Evolutionary conservation across 352 stramenopile species (phyloP), one percentile per base, ranked within the genome.

Genomic region (Peronospora farinosa): DNA sequence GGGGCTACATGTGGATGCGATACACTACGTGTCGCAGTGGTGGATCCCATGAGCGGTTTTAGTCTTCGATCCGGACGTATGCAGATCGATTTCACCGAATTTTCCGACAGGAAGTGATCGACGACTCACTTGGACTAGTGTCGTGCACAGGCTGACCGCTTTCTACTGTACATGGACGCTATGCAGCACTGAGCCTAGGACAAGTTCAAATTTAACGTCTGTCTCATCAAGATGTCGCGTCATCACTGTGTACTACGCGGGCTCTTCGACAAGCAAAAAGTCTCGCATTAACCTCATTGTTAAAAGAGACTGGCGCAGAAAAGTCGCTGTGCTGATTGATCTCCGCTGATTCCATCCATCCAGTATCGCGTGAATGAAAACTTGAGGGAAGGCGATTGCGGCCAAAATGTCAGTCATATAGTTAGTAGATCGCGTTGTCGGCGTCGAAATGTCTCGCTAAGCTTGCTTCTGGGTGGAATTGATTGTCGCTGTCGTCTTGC

Each of bases 21-120:
- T n/a, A n/a, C n/a, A n/a, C n/a, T n/a, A n/a, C n/a, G n/a, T n/a
- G n/a, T n/a, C n/a, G n/a, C n/a, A n/a, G n/a, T n/a, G n/a, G n/a
- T n/a, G n/a, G n/a, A n/a, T n/a, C n/a, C n/a, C n/a, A n/a, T n/a
- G n/a, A n/a, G n/a, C n/a, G n/a, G n/a, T n/a, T n/a, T n/a, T n/a
- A n/a, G n/a, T n/a, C n/a, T n/a, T n/a, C n/a, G 97, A 42, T 92
- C 93, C 0, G 74, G 93, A 1, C 93, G 94, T n/a, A 98, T 98
- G 88, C 88, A 98, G 43, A 66, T 96, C 15, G 71, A 56, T 48
- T 98, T 96, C 60, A 51, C 74, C 30, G 75, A 33, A 98, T 98
- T 54, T 75, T 68, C 10, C 88, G 91, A 1, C 86, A 97, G 44
- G 88, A 97, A 51, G 60, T 95, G 39, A 70, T 64, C 5, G 86